Base-by-base conservation (phyloP, 1,284 basidiomycete genomes). In the Rhodotorula sp. region DNA sequence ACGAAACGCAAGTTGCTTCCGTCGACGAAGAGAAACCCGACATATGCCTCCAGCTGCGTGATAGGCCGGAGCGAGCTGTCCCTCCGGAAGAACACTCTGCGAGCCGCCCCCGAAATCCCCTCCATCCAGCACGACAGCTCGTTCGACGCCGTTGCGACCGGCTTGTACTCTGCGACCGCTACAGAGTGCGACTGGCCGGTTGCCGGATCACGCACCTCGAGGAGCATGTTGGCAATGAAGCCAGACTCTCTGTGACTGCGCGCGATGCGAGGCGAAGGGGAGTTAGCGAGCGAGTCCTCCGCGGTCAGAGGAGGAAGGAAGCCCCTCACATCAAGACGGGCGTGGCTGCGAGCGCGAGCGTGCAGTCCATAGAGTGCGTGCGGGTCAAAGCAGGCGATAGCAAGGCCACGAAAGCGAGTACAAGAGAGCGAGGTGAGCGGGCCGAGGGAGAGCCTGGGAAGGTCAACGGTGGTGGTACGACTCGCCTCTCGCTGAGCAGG, bases 1-100 rank as follows among this genome's bases (percentile, higher is more conserved):
- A 2, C 11, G 10, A 1, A 6, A 31, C 52, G 28, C 52, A 54
- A 52, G 20, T 31, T 24, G 16, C 46, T 30, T 8, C 22, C 51
- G 16, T 34, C 51, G 46, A 62, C 52, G 20, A 26, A 13, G 8
- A 65, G 44, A 16, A 65, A 59, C 28, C 40, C 46, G 5, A 53
- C 68, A n/a, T 47, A 61, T 8, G 26, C 59, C 47, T 68, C 67
- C 44, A 61, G 59, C 15, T 31, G 59, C 2, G 24, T 20, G 13
- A 68, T 34, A 4, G n/a, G 58, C 34, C 31, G 37, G 50, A 61
- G 20, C 11, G 4, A 9, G 10, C 16, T 9, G 24, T 55, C 40
- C 6, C 67, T n/a, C 16, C 26, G 28, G 22, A 64, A 68, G 58
- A 31, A 51, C 37, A 68, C 62, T 1, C 57, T 34, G 4, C 56